Evolutionary conservation across 202 grass and related monocot genomes (phyloP), one percentile per base, ranked within the genome.

Genomic region (Carex arenaria): DNA sequence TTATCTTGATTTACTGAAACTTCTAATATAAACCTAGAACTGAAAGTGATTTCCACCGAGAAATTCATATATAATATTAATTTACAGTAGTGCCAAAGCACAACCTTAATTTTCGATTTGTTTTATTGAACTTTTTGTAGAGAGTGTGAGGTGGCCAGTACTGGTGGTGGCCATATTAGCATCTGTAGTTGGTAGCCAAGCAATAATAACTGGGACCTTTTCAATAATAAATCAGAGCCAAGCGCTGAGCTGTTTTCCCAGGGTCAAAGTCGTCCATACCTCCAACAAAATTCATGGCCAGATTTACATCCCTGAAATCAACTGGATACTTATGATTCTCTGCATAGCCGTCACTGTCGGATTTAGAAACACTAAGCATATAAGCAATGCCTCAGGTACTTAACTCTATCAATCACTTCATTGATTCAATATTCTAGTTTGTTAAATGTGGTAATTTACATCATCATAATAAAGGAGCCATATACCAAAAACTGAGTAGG

Each of bases 151-250:
- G 85, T 97, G 91, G 91, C 94, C 91, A 55, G 89, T 97, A 72
- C 86, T 97, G 47, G 69, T 89, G 68, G 54, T 93, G 57, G 94
- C 94, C 4, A 97, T 97, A 79, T 80, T 97, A 82, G 93, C 93
- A 43, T 97, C 93, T 1, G 94, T 97, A 14, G 94, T 97, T 20
- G 94, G 94, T 88, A 97, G 94, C 42, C 94, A 97, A 88, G 91
- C 94, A n/a, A 97, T 97, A 83, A 97, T 97, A 77, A 97, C 89
- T 45, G 94, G 94, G 34, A 93, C 94, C 28, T 97, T 97, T 85
- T 97, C 94, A 23, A 97, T 97, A n/a, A 97, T 97, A 81, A 97
- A 93, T 20, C 94, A 97, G 82, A 97, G 94, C 76, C 94, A 91
- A 51, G 88, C 94, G 11, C 80, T 97, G 17, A 93, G 94, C 55